Base-by-base conservation (phyloP, 768 basidiomycete species). In the Pleurotus giganteus region DNA sequence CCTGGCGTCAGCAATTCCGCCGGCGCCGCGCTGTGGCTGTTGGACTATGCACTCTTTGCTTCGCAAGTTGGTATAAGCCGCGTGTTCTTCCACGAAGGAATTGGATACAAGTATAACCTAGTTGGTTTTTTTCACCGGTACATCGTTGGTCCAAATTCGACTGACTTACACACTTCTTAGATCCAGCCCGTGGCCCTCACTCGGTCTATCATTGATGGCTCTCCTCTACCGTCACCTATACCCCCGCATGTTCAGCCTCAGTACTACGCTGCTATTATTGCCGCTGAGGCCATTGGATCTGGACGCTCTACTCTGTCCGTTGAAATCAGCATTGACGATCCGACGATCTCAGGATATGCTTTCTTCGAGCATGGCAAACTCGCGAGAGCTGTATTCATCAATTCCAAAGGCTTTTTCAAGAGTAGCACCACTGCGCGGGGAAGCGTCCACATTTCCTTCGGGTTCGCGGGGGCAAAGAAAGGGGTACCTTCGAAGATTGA, bases 41-140 rank as follows among this genome's bases (percentile, higher is more conserved):
- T 87, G 56, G 86, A 89, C 64, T 86, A 88, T 65, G 71, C 78
- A 1, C 69, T 89, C 2, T 84, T 77, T 61, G 82, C 84, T 63
- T 77, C 80, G 2, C 78, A 79, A 57, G 65, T 84, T 8, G 82
- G 81, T 3, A 78, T 84, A 24, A 73, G 76, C 26, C 71, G 77
- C 47, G 57, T 84, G 11, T 83, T 78, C 68, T 86, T 85, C 73
- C 85, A 89, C 61, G 74, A 83, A 54, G 86, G 86, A 13, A 71
- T 88, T 51, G 86, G 86, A 0, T 88, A 76, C 69, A 89, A 88
- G 67, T 89, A 88, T 61, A 84, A 81, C 62, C 70, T 87, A 51
- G 86, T 83, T 54, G 50, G 69, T 57, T n/a, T n/a, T n/a, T n/a
- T n/a, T n/a, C n/a, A n/a, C n/a, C n/a, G 29, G 21, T 9, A 12